phyloP scores from a whole-genome alignment of 2,329 filamentous ascomycete species.

The Phialophora expanda region DNA sequence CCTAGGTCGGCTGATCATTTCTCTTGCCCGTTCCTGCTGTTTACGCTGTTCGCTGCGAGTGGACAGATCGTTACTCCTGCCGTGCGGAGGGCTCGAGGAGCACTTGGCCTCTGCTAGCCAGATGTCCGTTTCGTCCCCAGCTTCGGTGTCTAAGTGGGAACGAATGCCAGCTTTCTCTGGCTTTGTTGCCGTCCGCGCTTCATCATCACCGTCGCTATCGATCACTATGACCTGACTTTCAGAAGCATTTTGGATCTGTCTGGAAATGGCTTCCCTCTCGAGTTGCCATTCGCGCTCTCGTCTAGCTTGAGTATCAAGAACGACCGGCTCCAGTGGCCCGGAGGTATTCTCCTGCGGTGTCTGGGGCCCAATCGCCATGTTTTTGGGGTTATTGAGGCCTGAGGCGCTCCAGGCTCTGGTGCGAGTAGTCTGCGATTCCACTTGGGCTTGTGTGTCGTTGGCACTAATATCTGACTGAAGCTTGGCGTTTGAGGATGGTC shows the following conservation, averaged over 20 bases:
- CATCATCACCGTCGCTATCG: constrained; percentile 46
- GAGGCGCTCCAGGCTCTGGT: neutral
- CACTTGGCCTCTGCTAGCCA: constrained; percentile 52
- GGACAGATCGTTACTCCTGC: neutral
- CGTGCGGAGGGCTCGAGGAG: constrained; percentile 43
- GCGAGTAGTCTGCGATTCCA: neutral
- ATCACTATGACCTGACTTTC: constrained; percentile 53
- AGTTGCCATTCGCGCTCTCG: constrained; percentile 52
- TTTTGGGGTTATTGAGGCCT: neutral
- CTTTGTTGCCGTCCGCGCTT: constrained; percentile 24
- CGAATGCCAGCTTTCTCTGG: constrained; percentile 30
- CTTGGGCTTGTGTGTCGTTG: neutral
- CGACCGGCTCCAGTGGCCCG: neutral
- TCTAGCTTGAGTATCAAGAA: constrained; percentile 31
- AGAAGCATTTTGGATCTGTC: constrained; percentile 51
- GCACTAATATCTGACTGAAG: neutral
- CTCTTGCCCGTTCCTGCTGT: constrained; percentile 28
- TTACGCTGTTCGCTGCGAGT: constrained; percentile 14
- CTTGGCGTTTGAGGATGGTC: neutral
- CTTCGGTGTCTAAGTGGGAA: constrained; percentile 24
- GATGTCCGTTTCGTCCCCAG: constrained; percentile 52
- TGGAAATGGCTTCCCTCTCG: constrained; percentile 53
- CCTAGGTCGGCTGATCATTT: constrained; percentile 36
- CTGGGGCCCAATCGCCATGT: neutral
- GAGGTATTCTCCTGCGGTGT: constrained; percentile 19